phyloP scores from a whole-genome alignment of 2,329 filamentous ascomycete species.

The Colletotrichum cereale region DNA sequence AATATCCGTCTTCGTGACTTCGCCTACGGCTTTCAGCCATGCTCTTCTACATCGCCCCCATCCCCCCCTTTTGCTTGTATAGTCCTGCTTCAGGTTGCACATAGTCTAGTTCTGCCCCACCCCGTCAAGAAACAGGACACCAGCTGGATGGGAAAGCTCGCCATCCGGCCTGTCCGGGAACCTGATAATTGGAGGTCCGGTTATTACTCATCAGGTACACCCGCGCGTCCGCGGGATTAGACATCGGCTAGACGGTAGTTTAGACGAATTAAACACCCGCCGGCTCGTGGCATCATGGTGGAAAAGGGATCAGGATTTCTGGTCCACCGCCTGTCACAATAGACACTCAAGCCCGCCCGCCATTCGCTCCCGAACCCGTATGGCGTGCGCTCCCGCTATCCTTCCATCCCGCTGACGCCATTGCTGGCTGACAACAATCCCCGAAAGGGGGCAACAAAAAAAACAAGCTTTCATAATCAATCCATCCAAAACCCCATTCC shows the following conservation, averaged over 20 bases:
- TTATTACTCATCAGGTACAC: constrained; percentile 27
- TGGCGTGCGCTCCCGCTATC: neutral
- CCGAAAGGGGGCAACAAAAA: constrained; percentile 1
- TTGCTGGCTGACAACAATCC: constrained; percentile 4
- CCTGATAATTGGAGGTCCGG: constrained; percentile 18
- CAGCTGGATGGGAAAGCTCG: neutral
- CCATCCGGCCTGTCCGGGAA: neutral
- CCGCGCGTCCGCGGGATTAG: constrained; percentile 9
- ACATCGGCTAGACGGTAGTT: constrained; percentile 2
- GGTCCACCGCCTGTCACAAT: neutral
- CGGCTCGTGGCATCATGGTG: neutral
- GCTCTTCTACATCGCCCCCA: constrained; percentile 7
- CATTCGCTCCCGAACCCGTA: constrained; percentile 6
- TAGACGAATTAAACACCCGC: constrained; percentile 10
- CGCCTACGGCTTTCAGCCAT: constrained; percentile 8
- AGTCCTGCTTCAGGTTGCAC: neutral
- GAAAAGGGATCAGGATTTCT: neutral
- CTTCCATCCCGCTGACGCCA: constrained; percentile 24
- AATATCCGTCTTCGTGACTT: constrained; percentile 4
- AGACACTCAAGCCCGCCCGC: neutral
- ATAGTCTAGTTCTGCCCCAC: neutral
- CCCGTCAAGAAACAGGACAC: constrained; percentile 2
- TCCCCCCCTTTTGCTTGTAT: neutral
- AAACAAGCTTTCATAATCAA: constrained; percentile 37
- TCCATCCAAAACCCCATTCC: neutral